Conservation (phyloP, 257 asterid species). For the Lycium ferocissimum region DNA sequence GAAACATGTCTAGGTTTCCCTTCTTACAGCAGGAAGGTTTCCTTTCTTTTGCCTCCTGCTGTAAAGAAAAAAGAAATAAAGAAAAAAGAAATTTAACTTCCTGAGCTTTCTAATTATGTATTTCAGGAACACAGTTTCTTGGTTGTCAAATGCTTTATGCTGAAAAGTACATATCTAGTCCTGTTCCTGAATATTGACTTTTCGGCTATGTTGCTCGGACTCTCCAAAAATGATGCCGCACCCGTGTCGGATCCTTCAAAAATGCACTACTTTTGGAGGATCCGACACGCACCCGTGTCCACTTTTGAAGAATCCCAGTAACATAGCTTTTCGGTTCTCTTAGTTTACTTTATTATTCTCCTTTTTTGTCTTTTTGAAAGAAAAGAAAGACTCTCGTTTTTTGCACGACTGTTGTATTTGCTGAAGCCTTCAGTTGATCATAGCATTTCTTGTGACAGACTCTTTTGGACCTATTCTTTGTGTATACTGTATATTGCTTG, state of each 20-base stretch:
- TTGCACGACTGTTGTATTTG: not conserved
- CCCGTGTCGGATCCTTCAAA: no score
- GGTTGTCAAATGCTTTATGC: slow-evolving; percentile 1
- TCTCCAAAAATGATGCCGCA: no score
- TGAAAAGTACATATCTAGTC: not conserved
- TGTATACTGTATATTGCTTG: not conserved
- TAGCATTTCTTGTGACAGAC: not conserved
- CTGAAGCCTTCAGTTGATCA: not conserved
- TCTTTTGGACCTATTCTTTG: slow-evolving; percentile 11
- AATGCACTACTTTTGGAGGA: no score
- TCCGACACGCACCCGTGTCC: no score
- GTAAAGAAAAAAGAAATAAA: not conserved
- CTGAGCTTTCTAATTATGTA: not conserved
- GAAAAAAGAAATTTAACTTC: not conserved
- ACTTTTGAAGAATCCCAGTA: no score
- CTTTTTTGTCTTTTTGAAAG: not conserved
- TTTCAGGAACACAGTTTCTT: not conserved
- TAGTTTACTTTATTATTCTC: not conserved
- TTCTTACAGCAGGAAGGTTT: not conserved
- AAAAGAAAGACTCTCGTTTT: not conserved
- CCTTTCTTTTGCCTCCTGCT: not conserved
- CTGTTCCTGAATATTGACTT: not conserved
- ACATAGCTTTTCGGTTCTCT: not conserved
- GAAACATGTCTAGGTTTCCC: not conserved
- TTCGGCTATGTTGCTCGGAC: not conserved